A percentile compares a stretch with the other conserved stretches of the same genome.
Conservation (phyloP, 768 basidiomycete species). For the Mycena capillaripes region DNA sequence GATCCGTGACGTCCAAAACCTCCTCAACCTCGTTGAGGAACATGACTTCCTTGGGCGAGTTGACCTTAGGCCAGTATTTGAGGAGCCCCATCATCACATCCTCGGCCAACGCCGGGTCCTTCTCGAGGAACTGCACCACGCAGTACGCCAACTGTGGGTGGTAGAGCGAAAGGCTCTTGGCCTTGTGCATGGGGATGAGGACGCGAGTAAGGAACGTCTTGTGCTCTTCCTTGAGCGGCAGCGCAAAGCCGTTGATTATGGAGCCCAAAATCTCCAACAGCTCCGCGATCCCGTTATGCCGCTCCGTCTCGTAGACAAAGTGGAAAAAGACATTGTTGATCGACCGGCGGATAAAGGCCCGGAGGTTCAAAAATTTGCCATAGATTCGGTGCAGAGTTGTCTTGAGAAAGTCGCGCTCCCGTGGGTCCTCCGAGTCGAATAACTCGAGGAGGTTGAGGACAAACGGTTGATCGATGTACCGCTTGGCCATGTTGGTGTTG, state of each 20-base stretch:
- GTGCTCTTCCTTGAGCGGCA: slow-evolving; percentile 99
- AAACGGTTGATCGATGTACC: slow-evolving; percentile 96
- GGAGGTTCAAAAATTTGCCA: slow-evolving; percentile 98
- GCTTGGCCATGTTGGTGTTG: slow-evolving; percentile 97
- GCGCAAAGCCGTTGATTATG: slow-evolving; percentile 99
- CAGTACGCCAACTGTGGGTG: slow-evolving; percentile 99
- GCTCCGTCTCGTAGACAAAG: slow-evolving; percentile 98
- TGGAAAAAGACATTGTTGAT: slow-evolving; percentile 99
- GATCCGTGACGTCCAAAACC: slow-evolving; percentile 97
- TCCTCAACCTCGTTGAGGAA: slow-evolving; percentile 99
- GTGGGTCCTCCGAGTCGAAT: slow-evolving; percentile 98
- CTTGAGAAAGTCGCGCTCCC: slow-evolving; percentile 99
- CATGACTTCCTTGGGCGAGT: slow-evolving; percentile 99
- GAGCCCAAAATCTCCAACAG: slow-evolving; percentile 98
- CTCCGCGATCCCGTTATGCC: slow-evolving; percentile 99
- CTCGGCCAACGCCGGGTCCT: slow-evolving; percentile 92
- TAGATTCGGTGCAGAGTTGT: slow-evolving; percentile 99
- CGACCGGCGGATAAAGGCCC: slow-evolving; percentile 97
- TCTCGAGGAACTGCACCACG: slow-evolving; percentile 98
- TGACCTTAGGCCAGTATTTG: slow-evolving; percentile 99
- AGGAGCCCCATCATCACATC: slow-evolving; percentile 97
- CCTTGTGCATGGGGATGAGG: slow-evolving; percentile 97
- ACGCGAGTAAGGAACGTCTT: slow-evolving; percentile 96
- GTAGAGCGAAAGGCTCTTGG: slow-evolving; percentile 96
- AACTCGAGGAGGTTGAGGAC: slow-evolving; percentile 97